Evolutionary conservation across 1,284 basidiomycete genomes (phyloP).

Genomic region (Microbotryum intermedium): DNA sequence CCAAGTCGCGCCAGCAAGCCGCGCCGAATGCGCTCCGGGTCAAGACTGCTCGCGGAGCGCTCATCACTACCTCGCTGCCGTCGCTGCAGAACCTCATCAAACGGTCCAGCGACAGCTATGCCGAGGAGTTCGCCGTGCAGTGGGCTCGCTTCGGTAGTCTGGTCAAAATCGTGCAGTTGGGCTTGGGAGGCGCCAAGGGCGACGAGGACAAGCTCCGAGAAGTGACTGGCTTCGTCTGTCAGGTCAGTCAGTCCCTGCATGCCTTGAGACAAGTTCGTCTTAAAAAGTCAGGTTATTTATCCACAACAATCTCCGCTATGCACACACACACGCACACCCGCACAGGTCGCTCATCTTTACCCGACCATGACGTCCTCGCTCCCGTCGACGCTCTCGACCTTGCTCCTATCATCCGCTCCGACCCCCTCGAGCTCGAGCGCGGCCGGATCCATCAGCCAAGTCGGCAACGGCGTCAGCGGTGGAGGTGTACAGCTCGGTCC

Average conservation of each 20-base stretch:
- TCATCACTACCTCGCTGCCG: constrained; percentile 50
- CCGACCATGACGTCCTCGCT: constrained; percentile 76
- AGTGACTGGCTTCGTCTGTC: constrained; percentile 74
- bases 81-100: constrained; percentile 88
- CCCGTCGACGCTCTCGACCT: constrained; percentile 61
- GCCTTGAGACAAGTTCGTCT: neutral
- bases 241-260: constrained; percentile 46
- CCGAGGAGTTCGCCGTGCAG: constrained; percentile 95
- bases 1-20: neutral
- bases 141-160: constrained; percentile 93
- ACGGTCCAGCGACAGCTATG: constrained; percentile 80
- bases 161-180: constrained; percentile 67
- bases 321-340: neutral
- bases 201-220: constrained; percentile 68
- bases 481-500: constrained; percentile 38
- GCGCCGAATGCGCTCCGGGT: constrained; percentile 5
- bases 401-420: constrained; percentile 66
- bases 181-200: constrained; percentile 49
- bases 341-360: constrained; percentile 77
- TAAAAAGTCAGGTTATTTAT: too few species aligned
- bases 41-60: constrained; percentile 33
- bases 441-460: constrained; percentile 1
- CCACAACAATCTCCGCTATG: neutral
- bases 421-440: constrained; percentile 45
- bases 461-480: constrained; percentile 16